Evolutionary conservation across 164 flowering plant species (phyloP).

Genomic region (Kalanchoe fedtschenkoi): DNA sequence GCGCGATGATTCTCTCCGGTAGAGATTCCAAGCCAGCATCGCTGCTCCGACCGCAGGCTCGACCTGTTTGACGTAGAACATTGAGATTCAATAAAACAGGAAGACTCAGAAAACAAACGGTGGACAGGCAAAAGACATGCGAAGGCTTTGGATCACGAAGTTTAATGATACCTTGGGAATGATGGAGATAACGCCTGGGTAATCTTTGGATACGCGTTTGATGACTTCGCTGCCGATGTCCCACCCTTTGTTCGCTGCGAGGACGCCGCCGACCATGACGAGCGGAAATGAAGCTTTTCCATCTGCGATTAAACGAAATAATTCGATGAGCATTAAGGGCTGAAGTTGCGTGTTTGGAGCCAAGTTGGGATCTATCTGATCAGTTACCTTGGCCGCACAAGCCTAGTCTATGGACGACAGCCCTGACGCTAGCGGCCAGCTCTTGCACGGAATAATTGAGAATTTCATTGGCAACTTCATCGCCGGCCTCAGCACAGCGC

Average conservation of each 20-base stretch:
- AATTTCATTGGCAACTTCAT: conserved; percentile 63
- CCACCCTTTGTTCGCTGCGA: conserved; percentile 80
- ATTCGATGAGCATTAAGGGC: not conserved
- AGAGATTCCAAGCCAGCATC: conserved; percentile 62
- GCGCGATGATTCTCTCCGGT: conserved; percentile 30
- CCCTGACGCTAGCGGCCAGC: conserved; percentile 72
- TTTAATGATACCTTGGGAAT: conserved; percentile 68
- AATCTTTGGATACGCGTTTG: conserved; percentile 40
- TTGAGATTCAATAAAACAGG: no score
- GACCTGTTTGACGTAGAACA: no score
- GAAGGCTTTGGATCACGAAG: not conserved
- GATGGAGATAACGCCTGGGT: conserved; percentile 57
- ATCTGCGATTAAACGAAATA: conserved; percentile 38
- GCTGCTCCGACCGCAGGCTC: conserved; percentile 98
- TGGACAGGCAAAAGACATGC: no score
- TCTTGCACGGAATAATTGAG: conserved; percentile 63
- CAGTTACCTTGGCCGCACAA: conserved; percentile 81
- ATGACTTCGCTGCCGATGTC: conserved; percentile 78
- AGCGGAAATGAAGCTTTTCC: conserved; percentile 65
- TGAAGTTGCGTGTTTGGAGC: not conserved
- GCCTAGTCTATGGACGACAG: conserved; percentile 72
- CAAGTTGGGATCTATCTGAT: not conserved
- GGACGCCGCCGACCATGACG: conserved; percentile 96
- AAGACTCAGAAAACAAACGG: no score
- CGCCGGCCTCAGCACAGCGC: conserved; percentile 85